A percentile compares a stretch with the other conserved stretches of the same genome.
Conservation (phyloP, 768 basidiomycete genomes). For the Collybiopsis confluens region DNA sequence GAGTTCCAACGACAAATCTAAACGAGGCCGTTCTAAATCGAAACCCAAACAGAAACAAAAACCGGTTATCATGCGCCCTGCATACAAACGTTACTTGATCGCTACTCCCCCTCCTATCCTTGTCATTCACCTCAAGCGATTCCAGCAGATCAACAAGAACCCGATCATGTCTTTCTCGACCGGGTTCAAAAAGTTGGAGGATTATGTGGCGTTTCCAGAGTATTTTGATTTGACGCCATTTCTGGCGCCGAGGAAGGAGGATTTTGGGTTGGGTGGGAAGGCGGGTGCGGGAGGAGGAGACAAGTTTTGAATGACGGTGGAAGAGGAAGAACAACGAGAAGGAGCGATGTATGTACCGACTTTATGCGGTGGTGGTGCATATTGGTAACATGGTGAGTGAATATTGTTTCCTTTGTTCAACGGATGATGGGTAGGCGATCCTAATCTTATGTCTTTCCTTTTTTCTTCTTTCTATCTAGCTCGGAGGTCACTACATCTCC, state of each 20-base stretch:
- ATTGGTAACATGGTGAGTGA: conserved; percentile 80
- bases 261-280: conserved; percentile 50
- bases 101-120: conserved; percentile 80
- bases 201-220: conserved; percentile 88
- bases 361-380: conserved; percentile 84
- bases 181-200: conserved; percentile 87
- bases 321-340: conserved; percentile 18
- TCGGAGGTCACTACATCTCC: conserved; percentile 87
- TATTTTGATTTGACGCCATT: conserved; percentile 81
- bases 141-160: conserved; percentile 77
- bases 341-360: conserved; percentile 55
- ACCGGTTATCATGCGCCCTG: conserved; percentile 74
- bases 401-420: no score
- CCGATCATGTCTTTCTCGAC: conserved; percentile 59
- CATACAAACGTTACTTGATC: conserved; percentile 95
- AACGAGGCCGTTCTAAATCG: no score
- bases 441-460: neutral
- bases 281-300: conserved; percentile 12
- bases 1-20: conserved; percentile 13
- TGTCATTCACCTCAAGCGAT: conserved; percentile 91
- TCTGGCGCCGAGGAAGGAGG: conserved; percentile 75
- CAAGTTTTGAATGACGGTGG: neutral
- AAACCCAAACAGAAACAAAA: conserved; percentile 28
- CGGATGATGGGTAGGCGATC: no score
- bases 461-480: conserved; percentile 33